phyloP scores from a whole-genome alignment of 106 monocot species.

The Agapanthus africanus region DNA sequence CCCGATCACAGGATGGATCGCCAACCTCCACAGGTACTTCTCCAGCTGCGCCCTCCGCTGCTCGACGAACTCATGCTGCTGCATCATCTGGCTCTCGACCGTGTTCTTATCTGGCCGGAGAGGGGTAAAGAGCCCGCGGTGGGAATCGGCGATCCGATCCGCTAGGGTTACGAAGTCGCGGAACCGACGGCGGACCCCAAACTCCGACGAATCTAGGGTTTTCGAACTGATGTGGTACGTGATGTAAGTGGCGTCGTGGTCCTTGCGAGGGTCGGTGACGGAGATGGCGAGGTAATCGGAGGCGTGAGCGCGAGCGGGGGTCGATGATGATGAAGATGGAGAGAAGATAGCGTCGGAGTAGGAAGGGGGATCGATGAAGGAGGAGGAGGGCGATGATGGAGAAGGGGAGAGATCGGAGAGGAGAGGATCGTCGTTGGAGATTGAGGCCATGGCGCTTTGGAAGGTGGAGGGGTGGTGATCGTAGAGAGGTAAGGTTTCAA shows the following conservation, averaged over 20 bases:
- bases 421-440: too few relatives aligned
- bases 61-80: constrained; percentile 64
- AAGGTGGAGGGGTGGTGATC: too few relatives aligned
- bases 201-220: constrained; percentile 8
- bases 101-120: constrained; percentile 79
- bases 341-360: too few relatives aligned
- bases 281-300: too few relatives aligned
- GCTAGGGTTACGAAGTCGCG: constrained; percentile 80
- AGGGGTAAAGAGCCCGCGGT: constrained; percentile 70
- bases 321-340: too few relatives aligned
- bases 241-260: constrained; percentile 44
- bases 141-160: constrained; percentile 62
- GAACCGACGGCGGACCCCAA: constrained; percentile 64
- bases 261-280: too few relatives aligned
- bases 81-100: constrained; percentile 73
- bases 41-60: constrained; percentile 54
- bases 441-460: too few relatives aligned
- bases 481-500: too few relatives aligned
- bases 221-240: constrained; percentile 58
- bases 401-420: too few relatives aligned
- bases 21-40: constrained; percentile 59
- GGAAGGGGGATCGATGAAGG: too few relatives aligned
- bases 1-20: constrained; percentile 59
- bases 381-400: too few relatives aligned
- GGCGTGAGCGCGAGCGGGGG: too few relatives aligned